Evolutionary conservation across 306 rosid genomes (phyloP), one percentile per base, ranked within the genome.

Genomic region (Abrus precatorius): DNA sequence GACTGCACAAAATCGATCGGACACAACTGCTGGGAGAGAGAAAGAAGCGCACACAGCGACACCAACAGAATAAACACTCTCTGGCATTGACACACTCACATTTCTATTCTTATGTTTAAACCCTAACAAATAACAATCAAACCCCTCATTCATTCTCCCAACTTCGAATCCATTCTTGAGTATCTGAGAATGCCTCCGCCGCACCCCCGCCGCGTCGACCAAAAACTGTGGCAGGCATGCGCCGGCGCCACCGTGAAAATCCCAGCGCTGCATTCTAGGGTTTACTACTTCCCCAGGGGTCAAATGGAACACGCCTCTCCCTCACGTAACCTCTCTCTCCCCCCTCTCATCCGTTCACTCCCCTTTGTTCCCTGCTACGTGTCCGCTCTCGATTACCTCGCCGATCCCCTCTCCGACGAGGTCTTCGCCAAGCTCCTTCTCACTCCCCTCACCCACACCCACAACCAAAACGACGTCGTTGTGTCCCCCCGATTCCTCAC

Each of bases 271-370:
- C 34, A 86, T 73, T 94, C 97, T 77, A 85, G 86, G 87, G 98
- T 94, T 74, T 91, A 94, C 71, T 94, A 94, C 87, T 94, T 94
- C 72, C 90, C 93, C 93, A 92, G 56, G 97, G 97, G 1, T 20
- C 97, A 94, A 44, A 36, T 92, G 4, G 94, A 94, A 69, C 95
- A 90, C n/a, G 82, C 90, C 3, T 61, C 82, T 2, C 52, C 90
- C 0, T 95, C 92, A 0, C 38, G 52, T 0, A 50, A 12, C 2
- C 88, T 89, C 9, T 84, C 97, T 0, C 69, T 0, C 4, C 34
- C 20, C 20, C 20, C 20, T 20, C 20, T 20, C 20, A 20, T 20
- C 20, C 20, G 20, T 89, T 5, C 77, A 72, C 5, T 55, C 87
- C 20, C 97, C 0, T 30, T 13, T 52, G 43, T 89, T 44, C 89